Percentiles rank a stretch among this genome's conserved stretches.
These are phyloP conservation scores for Fusarium duplospermum DNA, from an alignment of 2,329 filamentous ascomycete species.

Conservation along the genomic window DNA sequence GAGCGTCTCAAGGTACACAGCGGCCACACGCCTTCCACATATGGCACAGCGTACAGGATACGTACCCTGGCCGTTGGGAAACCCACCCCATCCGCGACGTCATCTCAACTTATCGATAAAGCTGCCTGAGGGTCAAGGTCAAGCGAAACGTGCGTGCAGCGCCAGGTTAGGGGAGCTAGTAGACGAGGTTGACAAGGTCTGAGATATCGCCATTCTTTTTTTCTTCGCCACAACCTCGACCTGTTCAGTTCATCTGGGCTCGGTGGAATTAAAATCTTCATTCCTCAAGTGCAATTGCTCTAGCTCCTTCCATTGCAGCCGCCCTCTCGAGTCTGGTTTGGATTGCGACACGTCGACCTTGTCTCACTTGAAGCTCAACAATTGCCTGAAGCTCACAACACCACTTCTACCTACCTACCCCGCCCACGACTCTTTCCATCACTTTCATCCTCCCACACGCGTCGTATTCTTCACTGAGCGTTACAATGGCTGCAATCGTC, in stretches of 20 bases:
- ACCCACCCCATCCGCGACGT: conserved; percentile 39
- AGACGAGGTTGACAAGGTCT: conserved; percentile 36
- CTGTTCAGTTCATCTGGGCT: conserved; percentile 23
- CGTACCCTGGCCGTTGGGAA: conserved; percentile 41
- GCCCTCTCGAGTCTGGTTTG: conserved; percentile 19
- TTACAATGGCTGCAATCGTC: conserved; percentile 48
- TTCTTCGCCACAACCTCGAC: conserved; percentile 30
- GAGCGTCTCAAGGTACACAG: conserved; percentile 6
- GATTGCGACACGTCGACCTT: conserved; percentile 24
- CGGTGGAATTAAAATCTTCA: conserved; percentile 19
- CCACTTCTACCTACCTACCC: conserved; percentile 33
- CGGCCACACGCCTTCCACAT: conserved; percentile 20
- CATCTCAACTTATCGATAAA: conserved; percentile 47
- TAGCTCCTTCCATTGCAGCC: conserved; percentile 4
- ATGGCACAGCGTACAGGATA: conserved; percentile 27
- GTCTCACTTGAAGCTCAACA: conserved; percentile 41
- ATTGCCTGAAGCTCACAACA: conserved; percentile 38
- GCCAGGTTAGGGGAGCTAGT: conserved; percentile 29
- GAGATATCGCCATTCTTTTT: conserved; percentile 36
- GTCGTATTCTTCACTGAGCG: conserved; percentile 17
- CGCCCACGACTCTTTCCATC: conserved; percentile 40
- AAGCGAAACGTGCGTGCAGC: conserved; percentile 22
- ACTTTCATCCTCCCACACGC: conserved; percentile 26
- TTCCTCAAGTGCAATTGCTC: conserved; percentile 21
- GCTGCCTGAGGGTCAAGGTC: conserved; percentile 27